Evolutionary conservation across 306 rosid genomes (phyloP).

Genomic region (Cucurbita pepo): DNA sequence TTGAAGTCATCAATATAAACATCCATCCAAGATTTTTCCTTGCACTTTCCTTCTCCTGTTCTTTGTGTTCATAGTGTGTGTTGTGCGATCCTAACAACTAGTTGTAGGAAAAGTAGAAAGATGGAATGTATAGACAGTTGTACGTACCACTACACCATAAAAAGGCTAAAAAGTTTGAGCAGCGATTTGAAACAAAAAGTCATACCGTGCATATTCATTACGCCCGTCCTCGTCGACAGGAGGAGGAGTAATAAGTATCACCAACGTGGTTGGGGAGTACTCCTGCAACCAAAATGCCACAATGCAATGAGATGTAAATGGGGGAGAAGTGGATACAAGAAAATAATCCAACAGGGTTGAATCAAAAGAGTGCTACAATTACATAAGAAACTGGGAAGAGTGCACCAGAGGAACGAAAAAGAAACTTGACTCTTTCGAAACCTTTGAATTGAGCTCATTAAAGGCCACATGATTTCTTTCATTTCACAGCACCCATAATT

Average conservation of each 20-base stretch:
- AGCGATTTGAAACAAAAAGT: neutral
- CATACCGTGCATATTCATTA: constrained; percentile 44
- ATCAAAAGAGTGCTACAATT: neutral
- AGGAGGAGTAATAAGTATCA: constrained; percentile 79
- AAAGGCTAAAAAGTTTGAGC: neutral
- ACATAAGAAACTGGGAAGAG: neutral
- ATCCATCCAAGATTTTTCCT: too few relatives aligned
- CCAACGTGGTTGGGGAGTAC: constrained; percentile 38
- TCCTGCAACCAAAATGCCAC: constrained; percentile 39
- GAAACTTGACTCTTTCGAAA: neutral
- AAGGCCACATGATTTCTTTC: neutral
- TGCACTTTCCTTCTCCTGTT: too few relatives aligned
- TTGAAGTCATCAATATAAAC: too few relatives aligned
- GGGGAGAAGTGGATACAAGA: neutral
- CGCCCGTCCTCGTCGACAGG: constrained; percentile 80
- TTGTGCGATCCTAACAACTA: too few relatives aligned
- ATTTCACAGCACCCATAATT: neutral
- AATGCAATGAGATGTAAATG: neutral
- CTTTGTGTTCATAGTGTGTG: too few relatives aligned
- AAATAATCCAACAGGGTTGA: neutral
- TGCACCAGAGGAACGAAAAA: neutral
- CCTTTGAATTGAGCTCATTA: neutral
- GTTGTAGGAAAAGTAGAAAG: neutral
- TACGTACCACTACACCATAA: neutral
- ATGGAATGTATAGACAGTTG: neutral